Evolutionary conservation across 768 basidiomycete genomes (phyloP).

Genomic region (Trametes punicea): DNA sequence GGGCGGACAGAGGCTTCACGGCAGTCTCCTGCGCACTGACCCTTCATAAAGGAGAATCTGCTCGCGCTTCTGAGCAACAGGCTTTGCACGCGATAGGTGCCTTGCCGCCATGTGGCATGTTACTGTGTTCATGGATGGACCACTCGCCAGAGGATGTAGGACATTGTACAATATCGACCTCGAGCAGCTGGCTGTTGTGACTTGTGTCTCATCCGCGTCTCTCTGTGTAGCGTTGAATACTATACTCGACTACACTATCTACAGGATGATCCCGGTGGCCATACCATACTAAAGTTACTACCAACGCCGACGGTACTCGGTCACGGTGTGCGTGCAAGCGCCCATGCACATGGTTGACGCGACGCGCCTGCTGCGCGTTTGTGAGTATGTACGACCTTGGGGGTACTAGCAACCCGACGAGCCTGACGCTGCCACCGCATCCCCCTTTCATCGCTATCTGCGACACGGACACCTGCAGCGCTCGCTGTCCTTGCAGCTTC

Average conservation of each 20-base stretch:
- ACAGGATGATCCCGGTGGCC: too few relatives aligned
- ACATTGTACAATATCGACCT: not conserved
- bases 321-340: not conserved
- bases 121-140: not conserved
- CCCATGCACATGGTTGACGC: not conserved
- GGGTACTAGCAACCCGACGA: too few relatives aligned
- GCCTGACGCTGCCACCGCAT: not conserved
- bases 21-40: not conserved
- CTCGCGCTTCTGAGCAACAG: slow-evolving; percentile 19
- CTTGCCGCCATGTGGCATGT: not conserved
- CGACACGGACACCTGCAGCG: too few relatives aligned
- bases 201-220: too few relatives aligned
- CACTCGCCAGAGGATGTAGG: not conserved
- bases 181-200: not conserved
- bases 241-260: too few relatives aligned
- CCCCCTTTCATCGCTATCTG: not conserved
- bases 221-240: too few relatives aligned
- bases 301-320: too few relatives aligned
- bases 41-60: slow-evolving; percentile 11
- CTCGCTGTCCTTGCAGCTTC: too few relatives aligned
- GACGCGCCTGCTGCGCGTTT: too few relatives aligned
- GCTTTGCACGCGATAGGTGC: slow-evolving; percentile 9
- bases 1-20: not conserved
- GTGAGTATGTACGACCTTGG: too few relatives aligned
- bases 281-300: too few relatives aligned